Conservation (phyloP, 2,329 filamentous ascomycete genomes). For the Trichoderma guizhouense region DNA sequence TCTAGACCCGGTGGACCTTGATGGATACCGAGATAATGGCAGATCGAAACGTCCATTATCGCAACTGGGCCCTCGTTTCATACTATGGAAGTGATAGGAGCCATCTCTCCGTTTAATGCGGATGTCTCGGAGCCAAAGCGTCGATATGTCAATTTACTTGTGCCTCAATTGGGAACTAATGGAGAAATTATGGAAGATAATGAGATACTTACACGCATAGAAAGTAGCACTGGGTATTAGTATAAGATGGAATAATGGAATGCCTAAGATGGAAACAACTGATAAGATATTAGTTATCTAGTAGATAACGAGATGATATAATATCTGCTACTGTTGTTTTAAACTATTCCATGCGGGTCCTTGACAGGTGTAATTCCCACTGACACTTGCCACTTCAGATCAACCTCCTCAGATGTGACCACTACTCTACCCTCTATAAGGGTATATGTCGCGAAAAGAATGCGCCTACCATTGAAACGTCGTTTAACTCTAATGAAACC, state of each 20-base stretch:
- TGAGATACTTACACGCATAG: background rate
- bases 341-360: background rate
- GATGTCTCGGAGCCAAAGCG: background rate
- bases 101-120: background rate
- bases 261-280: background rate
- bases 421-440: background rate
- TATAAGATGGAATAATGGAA: background rate
- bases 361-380: background rate
- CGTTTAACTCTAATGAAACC: background rate
- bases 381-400: background rate
- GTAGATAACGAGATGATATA: background rate
- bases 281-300: background rate
- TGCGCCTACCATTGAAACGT: background rate
- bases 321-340: background rate
- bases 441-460: background rate
- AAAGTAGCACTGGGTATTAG: no score
- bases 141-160: background rate
- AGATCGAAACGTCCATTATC: background rate
- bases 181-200: background rate
- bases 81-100: background rate
- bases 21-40: background rate
- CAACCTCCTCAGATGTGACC: background rate
- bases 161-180: background rate
- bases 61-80: background rate
- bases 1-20: background rate